These are phyloP conservation scores for Blastobotrys chiropterorum DNA, from an alignment of 805 yeast genomes.

Conservation along the genomic window DNA sequence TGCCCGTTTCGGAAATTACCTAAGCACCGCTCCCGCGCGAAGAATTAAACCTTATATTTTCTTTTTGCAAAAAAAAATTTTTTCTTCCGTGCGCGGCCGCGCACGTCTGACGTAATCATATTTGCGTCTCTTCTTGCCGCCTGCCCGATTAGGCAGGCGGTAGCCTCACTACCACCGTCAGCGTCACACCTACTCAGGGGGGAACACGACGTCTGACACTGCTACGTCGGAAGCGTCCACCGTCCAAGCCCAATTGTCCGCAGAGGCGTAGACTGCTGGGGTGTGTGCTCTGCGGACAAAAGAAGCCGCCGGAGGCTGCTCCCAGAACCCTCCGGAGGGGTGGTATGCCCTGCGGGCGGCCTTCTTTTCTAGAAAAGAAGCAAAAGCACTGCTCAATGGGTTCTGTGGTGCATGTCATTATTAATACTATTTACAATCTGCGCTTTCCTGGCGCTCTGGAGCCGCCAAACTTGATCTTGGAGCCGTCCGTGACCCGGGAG, in stretches of 20 bases:
- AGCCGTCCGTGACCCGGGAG: constrained; percentile 66
- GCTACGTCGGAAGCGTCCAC: no score
- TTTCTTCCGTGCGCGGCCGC: neutral
- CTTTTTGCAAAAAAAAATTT: neutral
- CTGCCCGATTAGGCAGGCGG: neutral
- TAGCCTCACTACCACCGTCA: neutral
- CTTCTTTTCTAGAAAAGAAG: no score
- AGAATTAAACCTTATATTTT: neutral
- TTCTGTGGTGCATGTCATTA: neutral
- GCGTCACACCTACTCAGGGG: neutral
- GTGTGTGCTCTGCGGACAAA: no score
- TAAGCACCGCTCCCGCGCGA: neutral
- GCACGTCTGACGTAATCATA: neutral
- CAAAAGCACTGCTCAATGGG: neutral
- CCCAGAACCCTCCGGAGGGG: no score
- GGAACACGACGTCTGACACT: no score
- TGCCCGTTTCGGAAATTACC: neutral
- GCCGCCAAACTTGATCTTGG: constrained; percentile 90
- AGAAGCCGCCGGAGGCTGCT: no score
- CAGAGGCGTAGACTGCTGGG: no score
- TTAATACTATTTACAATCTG: constrained; percentile 27
- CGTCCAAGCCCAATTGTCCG: no score
- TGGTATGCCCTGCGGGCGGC: no score
- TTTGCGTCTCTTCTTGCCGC: neutral
- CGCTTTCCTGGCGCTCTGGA: constrained; percentile 75